A percentile compares a stretch with the other conserved stretches of the same genome.
phyloP scores from a whole-genome alignment of 2,329 filamentous ascomycete genomes.

The Verticillium klebahnii region DNA sequence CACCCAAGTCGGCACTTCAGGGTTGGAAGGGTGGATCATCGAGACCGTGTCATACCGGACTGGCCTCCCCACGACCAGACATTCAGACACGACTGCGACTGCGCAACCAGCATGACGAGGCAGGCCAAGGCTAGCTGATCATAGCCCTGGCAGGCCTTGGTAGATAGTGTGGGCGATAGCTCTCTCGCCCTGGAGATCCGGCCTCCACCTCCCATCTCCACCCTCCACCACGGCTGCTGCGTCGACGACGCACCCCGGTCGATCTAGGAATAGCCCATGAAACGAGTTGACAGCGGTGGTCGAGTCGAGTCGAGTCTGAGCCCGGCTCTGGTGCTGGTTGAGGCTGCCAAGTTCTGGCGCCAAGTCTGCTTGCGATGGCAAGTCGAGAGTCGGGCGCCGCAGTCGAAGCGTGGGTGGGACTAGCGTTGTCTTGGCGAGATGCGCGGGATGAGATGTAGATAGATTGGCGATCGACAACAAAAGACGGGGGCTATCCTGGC shows the following conservation, averaged over 20 bases:
- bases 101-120: conserved; percentile 1
- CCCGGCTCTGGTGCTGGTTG: neutral
- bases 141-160: neutral
- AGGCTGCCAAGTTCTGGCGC: neutral
- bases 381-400: neutral
- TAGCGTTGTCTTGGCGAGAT: conserved; percentile 12
- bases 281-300: conserved; percentile 13
- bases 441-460: conserved; percentile 11
- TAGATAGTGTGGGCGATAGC: neutral
- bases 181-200: conserved; percentile 4
- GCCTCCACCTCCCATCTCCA: conserved; percentile 10
- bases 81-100: conserved; percentile 6
- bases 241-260: conserved; percentile 2
- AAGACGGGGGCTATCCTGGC: conserved; percentile 1
- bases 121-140: neutral
- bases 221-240: conserved; percentile 9
- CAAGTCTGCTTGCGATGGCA: neutral
- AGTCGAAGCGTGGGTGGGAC: neutral
- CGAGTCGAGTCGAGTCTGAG: conserved; percentile 4
- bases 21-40: neutral
- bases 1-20: neutral
- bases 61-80: neutral
- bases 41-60: neutral
- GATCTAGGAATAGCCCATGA: conserved; percentile 15
- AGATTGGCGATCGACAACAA: conserved; percentile 13